Conservation (phyloP, 345 rosid genomes). For the Euclidium syriacum region DNA sequence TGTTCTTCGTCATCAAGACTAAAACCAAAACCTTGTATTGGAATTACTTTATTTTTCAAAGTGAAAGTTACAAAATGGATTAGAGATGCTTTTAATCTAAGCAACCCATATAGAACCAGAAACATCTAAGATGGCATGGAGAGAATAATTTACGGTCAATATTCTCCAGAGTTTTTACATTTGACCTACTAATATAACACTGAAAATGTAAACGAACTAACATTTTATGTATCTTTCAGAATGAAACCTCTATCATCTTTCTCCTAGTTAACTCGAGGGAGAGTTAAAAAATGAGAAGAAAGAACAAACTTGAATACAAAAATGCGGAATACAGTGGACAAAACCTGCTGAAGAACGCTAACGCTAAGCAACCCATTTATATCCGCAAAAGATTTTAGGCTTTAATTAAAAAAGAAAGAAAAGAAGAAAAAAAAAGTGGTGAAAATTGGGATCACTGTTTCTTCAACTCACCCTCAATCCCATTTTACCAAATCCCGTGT, state of each 20-base stretch:
- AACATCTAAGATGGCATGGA: background rate
- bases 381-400: background rate
- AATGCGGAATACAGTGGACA: background rate
- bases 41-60: too few relatives aligned
- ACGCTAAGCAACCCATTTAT: background rate
- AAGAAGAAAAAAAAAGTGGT: background rate
- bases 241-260: background rate
- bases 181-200: background rate
- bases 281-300: constrained; percentile 7
- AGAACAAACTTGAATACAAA: background rate
- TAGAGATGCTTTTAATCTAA: too few relatives aligned
- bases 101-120: too few relatives aligned
- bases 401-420: background rate
- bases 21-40: too few relatives aligned
- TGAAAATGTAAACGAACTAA: background rate
- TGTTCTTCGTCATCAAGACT: too few relatives aligned
- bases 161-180: constrained; percentile 6
- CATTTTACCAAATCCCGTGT: constrained; percentile 41
- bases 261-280: constrained; percentile 17
- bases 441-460: background rate
- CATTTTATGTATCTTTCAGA: background rate
- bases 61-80: too few relatives aligned
- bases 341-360: constrained; percentile 24
- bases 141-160: background rate
- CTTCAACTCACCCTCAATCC: constrained; percentile 23